These are phyloP conservation scores for Pholiota molesta DNA, from an alignment of 768 basidiomycete genomes.

Conservation along the genomic window DNA sequence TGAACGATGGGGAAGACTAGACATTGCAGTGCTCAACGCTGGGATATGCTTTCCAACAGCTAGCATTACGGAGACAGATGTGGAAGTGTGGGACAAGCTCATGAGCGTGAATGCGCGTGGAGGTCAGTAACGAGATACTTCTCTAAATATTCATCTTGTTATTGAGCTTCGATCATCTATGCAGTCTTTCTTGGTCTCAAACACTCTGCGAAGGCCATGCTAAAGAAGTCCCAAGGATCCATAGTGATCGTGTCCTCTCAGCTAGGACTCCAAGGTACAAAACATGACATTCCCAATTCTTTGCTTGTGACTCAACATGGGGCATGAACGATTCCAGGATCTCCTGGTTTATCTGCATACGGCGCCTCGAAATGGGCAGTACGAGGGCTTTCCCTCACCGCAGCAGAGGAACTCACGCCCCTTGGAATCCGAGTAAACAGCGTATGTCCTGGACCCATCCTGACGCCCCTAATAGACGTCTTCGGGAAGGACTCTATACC, in stretches of 20 bases:
- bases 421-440: conserved; percentile 11
- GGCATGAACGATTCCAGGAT: background rate
- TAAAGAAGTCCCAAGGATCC: background rate
- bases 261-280: background rate
- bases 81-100: conserved; percentile 3
- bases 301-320: too few relatives aligned
- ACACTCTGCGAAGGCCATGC: conserved; percentile 1
- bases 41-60: conserved; percentile 6
- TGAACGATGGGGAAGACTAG: conserved; percentile 1
- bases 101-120: conserved; percentile 10
- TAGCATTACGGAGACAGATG: background rate
- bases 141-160: background rate
- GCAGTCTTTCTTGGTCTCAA: conserved; percentile 4
- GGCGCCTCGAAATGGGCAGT: conserved; percentile 14
- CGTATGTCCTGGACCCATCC: conserved; percentile 9
- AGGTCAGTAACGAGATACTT: background rate
- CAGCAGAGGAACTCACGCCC: conserved; percentile 8
- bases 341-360: conserved; percentile 8
- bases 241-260: conserved; percentile 6
- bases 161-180: background rate
- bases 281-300: background rate
- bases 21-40: conserved; percentile 9
- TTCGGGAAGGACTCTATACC: conserved; percentile 5
- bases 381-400: conserved; percentile 7
- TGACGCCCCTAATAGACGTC: conserved; percentile 5